phyloP scores from a whole-genome alignment of 169 alveolate species.

The Plasmodium gallinaceum region DNA sequence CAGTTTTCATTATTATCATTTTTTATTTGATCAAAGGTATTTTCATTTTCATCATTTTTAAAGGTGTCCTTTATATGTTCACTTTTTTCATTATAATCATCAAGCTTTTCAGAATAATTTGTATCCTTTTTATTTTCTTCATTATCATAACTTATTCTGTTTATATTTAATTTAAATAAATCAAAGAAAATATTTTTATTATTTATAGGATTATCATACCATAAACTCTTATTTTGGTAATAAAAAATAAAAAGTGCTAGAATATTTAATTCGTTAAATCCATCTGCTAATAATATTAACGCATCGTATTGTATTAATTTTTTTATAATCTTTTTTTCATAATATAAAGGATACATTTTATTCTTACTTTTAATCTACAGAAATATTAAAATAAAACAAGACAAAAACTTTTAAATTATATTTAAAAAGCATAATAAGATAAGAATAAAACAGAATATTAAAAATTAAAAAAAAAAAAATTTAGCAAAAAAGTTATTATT shows the following conservation, averaged over 20 bases:
- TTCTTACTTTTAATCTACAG: neutral
- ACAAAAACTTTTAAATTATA: too few relatives aligned
- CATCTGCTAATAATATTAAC: constrained; percentile 64
- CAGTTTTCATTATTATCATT: neutral
- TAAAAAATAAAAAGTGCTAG: constrained; percentile 70
- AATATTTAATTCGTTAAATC: constrained; percentile 71
- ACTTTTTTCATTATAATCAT: neutral
- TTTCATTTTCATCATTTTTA: neutral
- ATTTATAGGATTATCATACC: constrained; percentile 32
- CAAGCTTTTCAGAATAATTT: neutral
- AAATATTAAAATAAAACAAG: too few relatives aligned
- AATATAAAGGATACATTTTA: constrained; percentile 61
- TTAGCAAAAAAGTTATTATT: too few relatives aligned
- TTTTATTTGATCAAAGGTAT: neutral
- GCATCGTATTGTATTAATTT: constrained; percentile 69
- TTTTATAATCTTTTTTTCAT: constrained; percentile 62
- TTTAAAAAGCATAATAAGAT: neutral
- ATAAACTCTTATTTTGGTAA: constrained; percentile 63
- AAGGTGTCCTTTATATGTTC: neutral
- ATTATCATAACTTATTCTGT: neutral
- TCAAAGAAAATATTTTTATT: constrained; percentile 54
- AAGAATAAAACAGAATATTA: neutral
- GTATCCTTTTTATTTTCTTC: neutral
- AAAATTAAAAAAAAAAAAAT: too few relatives aligned
- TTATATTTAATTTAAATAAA: constrained; percentile 34